Base-by-base conservation (phyloP, 345 rosid genomes). In the Microthlaspi erraticum region DNA sequence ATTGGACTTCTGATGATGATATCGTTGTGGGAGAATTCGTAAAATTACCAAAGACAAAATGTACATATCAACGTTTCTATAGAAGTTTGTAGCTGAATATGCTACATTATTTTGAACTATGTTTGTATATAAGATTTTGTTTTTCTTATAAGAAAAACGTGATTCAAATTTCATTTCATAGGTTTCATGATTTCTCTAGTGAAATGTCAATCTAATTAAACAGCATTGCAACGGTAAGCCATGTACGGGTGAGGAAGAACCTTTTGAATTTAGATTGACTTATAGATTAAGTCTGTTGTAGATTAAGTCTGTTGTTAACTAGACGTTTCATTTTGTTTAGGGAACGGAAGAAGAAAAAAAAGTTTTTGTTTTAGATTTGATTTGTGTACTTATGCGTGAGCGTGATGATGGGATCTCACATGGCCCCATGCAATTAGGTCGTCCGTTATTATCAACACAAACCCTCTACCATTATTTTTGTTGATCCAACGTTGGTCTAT, bases 391-490 rank as follows among this genome's bases (percentile, higher is more conserved):
- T 70, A 19, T 61, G 41, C 23, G 31, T 11, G 70, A 31, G 60
- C 33, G 20, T 53, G 41, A 33, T 26, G 55, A 45, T 23, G 70
- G 58, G 67, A 60, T 43, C 2, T 62, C 55, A 34, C 48, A 71
- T 62, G 71, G 71, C 42, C 72, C 54, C 67, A 66, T 58, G 55
- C 13, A 56, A 18, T 73, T 66, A 66, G 77, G 71, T 58, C 50
- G 61, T 19, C 66, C 53, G 66, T 73, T 73, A 38, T n/a, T 31
- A 2, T 73, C 72, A 36, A 44, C 5, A 46, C 53, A 39, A 73
- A 66, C 54, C 77, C 57, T 65, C 68, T 31, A 37, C 52, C 32
- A 65, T 57, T 13, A 38, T 48, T 49, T 12, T 64, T 56, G 39
- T 62, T 36, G 10, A 71, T 71, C 70, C 63, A 71, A 62, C 33